Conservation (phyloP, 495 filamentous ascomycete genomes). For the Hypoxylon intermedium region DNA sequence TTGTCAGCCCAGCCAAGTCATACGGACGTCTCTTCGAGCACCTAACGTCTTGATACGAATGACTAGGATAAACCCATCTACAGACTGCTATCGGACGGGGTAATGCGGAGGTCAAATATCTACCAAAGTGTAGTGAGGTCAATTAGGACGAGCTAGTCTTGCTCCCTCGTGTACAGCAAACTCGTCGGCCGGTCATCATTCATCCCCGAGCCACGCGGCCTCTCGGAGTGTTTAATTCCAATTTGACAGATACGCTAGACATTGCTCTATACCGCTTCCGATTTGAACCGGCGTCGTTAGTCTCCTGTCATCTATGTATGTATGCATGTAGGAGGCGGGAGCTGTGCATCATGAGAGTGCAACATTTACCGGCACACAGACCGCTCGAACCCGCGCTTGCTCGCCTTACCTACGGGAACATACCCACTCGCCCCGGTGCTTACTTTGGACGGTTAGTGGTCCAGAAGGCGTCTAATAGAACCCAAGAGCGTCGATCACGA, state of each 20-base stretch:
- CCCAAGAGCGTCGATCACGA: slow-evolving; percentile 2
- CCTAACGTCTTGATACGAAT: slow-evolving; percentile 6
- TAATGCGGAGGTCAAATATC: not conserved
- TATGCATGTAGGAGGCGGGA: slow-evolving; percentile 17
- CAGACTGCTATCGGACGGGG: not conserved
- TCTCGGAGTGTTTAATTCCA: slow-evolving; percentile 3
- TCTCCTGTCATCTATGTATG: not conserved
- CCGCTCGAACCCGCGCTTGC: slow-evolving; percentile 11
- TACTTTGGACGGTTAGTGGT: slow-evolving; percentile 1
- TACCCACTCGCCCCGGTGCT: slow-evolving; percentile 16
- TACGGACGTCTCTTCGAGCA: slow-evolving; percentile 8
- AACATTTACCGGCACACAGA: slow-evolving; percentile 22
- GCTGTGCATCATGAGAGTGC: slow-evolving; percentile 27
- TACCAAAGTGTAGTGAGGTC: not conserved
- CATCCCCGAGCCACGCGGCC: slow-evolving; percentile 15
- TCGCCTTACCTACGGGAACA: not conserved
- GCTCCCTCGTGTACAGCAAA: not conserved
- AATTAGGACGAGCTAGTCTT: not conserved
- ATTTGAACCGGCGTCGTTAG: not conserved
- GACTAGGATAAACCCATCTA: slow-evolving; percentile 1
- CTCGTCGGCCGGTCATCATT: not conserved
- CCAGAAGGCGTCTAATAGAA: slow-evolving; percentile 7
- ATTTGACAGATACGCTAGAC: slow-evolving; percentile 18
- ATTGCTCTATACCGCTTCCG: slow-evolving; percentile 17
- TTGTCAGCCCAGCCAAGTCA: slow-evolving; percentile 20